Percentiles rank a stretch among this genome's conserved stretches.
Conservation (phyloP, 768 basidiomycete genomes). For the Xerocomellus intermedius region DNA sequence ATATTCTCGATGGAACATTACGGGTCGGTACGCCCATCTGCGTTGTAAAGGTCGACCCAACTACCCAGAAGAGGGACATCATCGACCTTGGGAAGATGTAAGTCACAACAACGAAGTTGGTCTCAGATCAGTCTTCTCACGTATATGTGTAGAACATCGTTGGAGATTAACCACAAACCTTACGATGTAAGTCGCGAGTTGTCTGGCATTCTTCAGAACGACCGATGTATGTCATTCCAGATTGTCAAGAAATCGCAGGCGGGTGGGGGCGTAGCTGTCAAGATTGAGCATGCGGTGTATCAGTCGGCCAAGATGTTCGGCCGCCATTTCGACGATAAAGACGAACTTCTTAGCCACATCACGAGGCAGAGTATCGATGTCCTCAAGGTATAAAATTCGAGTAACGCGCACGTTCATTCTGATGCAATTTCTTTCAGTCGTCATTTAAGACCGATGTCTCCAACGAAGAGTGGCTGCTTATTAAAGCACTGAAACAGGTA, state of each 20-base stretch:
- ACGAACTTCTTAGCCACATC: conserved; percentile 89
- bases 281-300: conserved; percentile 97
- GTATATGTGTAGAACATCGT: conserved; percentile 63
- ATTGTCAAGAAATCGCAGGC: conserved; percentile 90
- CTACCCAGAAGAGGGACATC: conserved; percentile 86
- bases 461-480: conserved; percentile 90
- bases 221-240: conserved; percentile 37
- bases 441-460: conserved; percentile 88
- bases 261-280: conserved; percentile 96
- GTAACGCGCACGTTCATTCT: conserved; percentile 2
- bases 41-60: conserved; percentile 89
- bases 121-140: conserved; percentile 4
- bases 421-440: conserved; percentile 42
- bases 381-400: conserved; percentile 61
- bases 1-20: conserved; percentile 90
- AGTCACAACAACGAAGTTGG: conserved; percentile 27
- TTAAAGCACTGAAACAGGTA: conserved; percentile 82
- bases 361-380: conserved; percentile 94
- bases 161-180: conserved; percentile 96
- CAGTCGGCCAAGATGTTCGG: conserved; percentile 95
- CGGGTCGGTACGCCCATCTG: conserved; percentile 93
- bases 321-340: conserved; percentile 94
- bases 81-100: conserved; percentile 94
- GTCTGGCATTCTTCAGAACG: neutral
- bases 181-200: conserved; percentile 54